phyloP scores from a whole-genome alignment of 176 grass and related monocot genomes.

The Carex scoparia region DNA sequence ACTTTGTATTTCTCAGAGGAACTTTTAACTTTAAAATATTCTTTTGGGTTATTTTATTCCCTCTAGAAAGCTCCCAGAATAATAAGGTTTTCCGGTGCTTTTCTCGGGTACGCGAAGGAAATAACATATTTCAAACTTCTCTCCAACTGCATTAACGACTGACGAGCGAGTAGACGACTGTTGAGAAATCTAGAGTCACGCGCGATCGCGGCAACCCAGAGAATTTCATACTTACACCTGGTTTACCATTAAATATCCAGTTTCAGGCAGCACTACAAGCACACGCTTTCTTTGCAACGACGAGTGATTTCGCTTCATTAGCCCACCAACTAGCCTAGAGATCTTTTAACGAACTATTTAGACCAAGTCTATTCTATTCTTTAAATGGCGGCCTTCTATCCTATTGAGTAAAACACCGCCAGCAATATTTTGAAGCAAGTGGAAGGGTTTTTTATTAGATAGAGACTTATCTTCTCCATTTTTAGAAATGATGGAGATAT shows the following conservation, averaged over 20 bases:
- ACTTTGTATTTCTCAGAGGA: not conserved
- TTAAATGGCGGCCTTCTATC: not conserved
- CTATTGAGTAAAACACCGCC: conserved; percentile 11
- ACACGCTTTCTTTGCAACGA: too few relatives aligned
- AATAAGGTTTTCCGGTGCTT: not conserved
- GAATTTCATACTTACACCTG: not conserved
- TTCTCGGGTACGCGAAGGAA: not conserved
- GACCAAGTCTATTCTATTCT: conserved; percentile 6
- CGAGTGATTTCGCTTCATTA: too few relatives aligned
- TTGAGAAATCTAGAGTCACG: not conserved
- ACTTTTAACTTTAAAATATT: not conserved
- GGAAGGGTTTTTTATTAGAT: not conserved
- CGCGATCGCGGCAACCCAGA: not conserved
- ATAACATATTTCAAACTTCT: not conserved
- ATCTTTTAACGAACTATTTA: not conserved
- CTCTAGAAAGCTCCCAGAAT: not conserved
- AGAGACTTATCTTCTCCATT: not conserved
- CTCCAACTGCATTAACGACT: not conserved
- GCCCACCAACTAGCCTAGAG: not conserved
- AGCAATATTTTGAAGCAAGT: conserved; percentile 16
- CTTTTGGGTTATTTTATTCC: not conserved
- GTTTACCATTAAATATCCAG: not conserved
- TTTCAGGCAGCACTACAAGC: too few relatives aligned
- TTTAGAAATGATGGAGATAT: not conserved
- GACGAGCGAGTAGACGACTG: not conserved